A percentile compares a stretch with the other conserved stretches of the same genome.
Evolutionary conservation across 1,284 basidiomycete species (phyloP).

Genomic region (Moesziomyces antarcticus): DNA sequence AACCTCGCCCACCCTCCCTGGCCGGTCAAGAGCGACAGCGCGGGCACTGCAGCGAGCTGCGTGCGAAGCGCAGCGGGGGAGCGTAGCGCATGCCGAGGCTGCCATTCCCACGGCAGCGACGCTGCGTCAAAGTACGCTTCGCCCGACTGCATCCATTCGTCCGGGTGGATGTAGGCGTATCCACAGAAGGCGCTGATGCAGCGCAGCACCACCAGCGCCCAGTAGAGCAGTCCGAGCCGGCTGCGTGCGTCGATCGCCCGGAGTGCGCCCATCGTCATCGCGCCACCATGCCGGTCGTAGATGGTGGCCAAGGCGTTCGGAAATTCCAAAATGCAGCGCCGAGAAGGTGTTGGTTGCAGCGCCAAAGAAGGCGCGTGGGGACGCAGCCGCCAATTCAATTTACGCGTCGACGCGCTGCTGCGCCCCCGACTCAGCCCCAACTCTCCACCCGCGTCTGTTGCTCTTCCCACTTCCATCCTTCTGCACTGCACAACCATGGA

Average conservation of each 20-base stretch:
- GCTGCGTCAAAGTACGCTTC: conserved; percentile 52
- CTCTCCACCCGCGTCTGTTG: neutral
- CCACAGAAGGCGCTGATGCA: conserved; percentile 55
- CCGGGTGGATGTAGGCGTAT: conserved; percentile 65
- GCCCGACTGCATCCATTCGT: conserved; percentile 68
- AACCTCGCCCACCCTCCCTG: conserved; percentile 16
- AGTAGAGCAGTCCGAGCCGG: conserved; percentile 29
- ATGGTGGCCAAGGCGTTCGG: neutral
- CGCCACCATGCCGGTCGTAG: neutral
- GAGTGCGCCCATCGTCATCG: neutral
- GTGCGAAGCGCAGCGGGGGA: conserved; percentile 15
- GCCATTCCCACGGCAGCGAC: conserved; percentile 36
- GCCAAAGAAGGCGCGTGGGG: too few relatives aligned
- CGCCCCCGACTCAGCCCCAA: too few relatives aligned
- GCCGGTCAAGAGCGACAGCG: neutral
- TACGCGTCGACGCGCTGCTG: conserved; percentile 29
- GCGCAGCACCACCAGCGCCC: conserved; percentile 52
- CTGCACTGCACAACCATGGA: conserved; percentile 25
- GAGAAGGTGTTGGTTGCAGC: conserved; percentile 5
- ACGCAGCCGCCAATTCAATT: conserved; percentile 11
- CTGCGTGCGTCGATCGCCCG: conserved; percentile 14
- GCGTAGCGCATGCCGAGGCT: conserved; percentile 21
- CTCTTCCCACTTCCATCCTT: neutral
- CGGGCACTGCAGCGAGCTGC: conserved; percentile 5
- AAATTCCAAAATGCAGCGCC: too few relatives aligned